Evolutionary conservation across 2,329 filamentous ascomycete genomes (phyloP).

Genomic region (Penicillium frequentans): DNA sequence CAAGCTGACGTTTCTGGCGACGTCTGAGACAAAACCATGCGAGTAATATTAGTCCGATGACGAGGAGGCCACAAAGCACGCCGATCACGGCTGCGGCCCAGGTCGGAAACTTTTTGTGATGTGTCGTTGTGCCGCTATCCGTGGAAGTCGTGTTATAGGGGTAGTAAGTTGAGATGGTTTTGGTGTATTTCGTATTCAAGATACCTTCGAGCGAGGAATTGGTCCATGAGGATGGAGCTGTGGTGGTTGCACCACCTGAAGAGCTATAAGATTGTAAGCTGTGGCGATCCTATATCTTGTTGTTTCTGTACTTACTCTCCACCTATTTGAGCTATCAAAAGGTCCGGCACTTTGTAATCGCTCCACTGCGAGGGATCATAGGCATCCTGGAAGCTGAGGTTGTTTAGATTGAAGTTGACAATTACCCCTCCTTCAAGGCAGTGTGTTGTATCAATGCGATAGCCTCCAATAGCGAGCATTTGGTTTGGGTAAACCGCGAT

Average conservation of each 20-base stretch:
- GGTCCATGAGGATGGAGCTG: slow-evolving; percentile 46
- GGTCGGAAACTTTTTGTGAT: slow-evolving; percentile 44
- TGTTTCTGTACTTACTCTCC: slow-evolving; percentile 29
- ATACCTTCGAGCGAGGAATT: slow-evolving; percentile 50
- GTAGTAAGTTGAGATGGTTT: slow-evolving; percentile 58
- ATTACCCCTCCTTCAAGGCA: slow-evolving; percentile 19
- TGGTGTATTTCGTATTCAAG: slow-evolving; percentile 58
- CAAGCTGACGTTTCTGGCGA: not conserved
- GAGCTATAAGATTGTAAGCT: slow-evolving; percentile 14
- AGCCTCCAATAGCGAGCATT: slow-evolving; percentile 17
- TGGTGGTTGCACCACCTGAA: slow-evolving; percentile 33
- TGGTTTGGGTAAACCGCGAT: slow-evolving; percentile 21
- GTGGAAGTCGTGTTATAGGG: slow-evolving; percentile 52
- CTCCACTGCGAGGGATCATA: slow-evolving; percentile 18
- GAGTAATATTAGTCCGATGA: slow-evolving; percentile 13
- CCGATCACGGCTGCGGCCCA: slow-evolving; percentile 60
- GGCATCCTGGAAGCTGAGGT: slow-evolving; percentile 10
- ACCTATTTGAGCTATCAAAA: slow-evolving; percentile 33
- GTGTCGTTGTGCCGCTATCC: slow-evolving; percentile 3
- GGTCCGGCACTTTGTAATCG: slow-evolving; percentile 14
- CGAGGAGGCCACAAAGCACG: slow-evolving; percentile 21
- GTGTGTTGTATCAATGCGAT: slow-evolving; percentile 2
- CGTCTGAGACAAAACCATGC: slow-evolving; percentile 20
- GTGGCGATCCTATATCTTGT: not conserved
- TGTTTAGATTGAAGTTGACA: slow-evolving; percentile 21